These are phyloP conservation scores for Quercus mongolica DNA, from an alignment of 306 rosid genomes.

Conservation along the genomic window DNA sequence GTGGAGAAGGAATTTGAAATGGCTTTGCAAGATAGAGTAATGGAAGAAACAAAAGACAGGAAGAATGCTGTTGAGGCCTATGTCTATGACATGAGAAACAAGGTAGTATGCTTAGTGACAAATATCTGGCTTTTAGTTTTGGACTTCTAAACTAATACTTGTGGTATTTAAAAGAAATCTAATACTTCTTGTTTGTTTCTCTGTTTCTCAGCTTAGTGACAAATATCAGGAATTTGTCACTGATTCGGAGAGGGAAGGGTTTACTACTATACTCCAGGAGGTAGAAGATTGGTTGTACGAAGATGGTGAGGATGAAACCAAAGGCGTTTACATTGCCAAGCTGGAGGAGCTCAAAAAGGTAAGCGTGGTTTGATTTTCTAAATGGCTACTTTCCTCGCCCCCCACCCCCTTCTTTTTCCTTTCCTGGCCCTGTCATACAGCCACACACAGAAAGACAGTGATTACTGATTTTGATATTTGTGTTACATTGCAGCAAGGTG, in stretches of 20 bases:
- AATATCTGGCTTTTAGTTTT: background rate
- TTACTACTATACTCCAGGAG: slow-evolving; percentile 64
- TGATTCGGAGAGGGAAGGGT: slow-evolving; percentile 64
- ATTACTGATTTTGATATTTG: slow-evolving; percentile 4
- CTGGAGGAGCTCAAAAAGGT: slow-evolving; percentile 95
- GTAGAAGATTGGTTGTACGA: slow-evolving; percentile 96
- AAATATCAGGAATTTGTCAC: slow-evolving; percentile 72
- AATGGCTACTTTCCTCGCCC: background rate
- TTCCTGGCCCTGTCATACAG: background rate
- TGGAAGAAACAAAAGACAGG: slow-evolving; percentile 97
- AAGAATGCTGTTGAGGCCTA: slow-evolving; percentile 95
- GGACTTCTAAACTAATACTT: background rate
- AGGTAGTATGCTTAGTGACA: slow-evolving; percentile 33
- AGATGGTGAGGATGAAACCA: slow-evolving; percentile 93
- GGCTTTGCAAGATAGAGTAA: slow-evolving; percentile 96
- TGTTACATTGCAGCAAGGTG: slow-evolving; percentile 70
- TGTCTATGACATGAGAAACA: slow-evolving; percentile 94
- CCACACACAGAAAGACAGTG: background rate
- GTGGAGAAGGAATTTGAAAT: slow-evolving; percentile 89
- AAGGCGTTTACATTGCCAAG: slow-evolving; percentile 87
- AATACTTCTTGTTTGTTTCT: background rate
- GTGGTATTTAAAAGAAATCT: background rate
- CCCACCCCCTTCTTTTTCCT: too few species aligned
- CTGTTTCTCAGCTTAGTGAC: slow-evolving; percentile 62
- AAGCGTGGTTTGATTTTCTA: background rate